A percentile compares a stretch with the other conserved stretches of the same genome.
These are phyloP conservation scores for Penicillium sp. DNA, from an alignment of 2,329 filamentous ascomycete species.

Conservation along the genomic window DNA sequence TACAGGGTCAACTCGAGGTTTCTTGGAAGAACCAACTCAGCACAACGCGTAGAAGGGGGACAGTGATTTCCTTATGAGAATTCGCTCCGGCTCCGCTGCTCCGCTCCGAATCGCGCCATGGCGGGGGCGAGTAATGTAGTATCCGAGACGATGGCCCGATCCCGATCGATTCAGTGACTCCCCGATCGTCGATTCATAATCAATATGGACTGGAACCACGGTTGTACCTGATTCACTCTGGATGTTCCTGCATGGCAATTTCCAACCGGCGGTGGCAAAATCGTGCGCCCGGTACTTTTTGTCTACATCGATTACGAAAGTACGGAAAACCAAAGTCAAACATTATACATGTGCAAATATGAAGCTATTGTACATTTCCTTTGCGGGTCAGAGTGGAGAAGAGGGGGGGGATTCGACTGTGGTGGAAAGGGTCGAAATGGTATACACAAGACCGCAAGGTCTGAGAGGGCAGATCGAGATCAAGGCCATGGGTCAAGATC, in stretches of 20 bases:
- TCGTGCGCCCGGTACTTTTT: neutral
- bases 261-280: conserved; percentile 20
- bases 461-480: conserved; percentile 7
- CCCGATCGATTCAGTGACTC: neutral
- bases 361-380: conserved; percentile 27
- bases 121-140: conserved; percentile 12
- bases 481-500: neutral
- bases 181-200: neutral
- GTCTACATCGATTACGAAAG: neutral
- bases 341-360: conserved; percentile 22
- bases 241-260: conserved; percentile 2
- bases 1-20: neutral
- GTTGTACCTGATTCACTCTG: neutral
- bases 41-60: neutral
- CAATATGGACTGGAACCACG: neutral
- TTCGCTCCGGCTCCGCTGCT: conserved; percentile 17
- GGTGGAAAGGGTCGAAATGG: conserved; percentile 9
- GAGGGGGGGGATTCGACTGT: conserved; percentile 4
- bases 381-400: conserved; percentile 26
- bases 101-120: conserved; percentile 29
- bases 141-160: neutral
- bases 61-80: conserved; percentile 1
- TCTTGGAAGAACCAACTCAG: neutral
- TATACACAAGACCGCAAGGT: conserved; percentile 23
- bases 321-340: conserved; percentile 1